A percentile compares a stretch with the other conserved stretches of the same genome.
Conservation (phyloP, 2,329 filamentous ascomycete species). For the Diaporthe vaccinii region DNA sequence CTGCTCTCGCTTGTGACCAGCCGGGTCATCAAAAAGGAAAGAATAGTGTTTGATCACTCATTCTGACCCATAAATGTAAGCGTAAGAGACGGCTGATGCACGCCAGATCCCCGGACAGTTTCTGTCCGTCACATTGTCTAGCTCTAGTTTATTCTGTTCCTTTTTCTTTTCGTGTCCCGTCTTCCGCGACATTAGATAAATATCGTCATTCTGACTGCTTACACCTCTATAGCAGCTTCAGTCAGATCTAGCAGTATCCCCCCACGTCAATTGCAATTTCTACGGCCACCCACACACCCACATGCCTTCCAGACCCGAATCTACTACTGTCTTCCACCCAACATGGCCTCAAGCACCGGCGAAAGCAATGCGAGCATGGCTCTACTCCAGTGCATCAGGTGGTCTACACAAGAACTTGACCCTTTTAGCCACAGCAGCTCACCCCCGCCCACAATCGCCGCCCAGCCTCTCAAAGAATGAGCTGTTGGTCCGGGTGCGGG, state of each 20-base stretch:
- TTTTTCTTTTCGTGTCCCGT: neutral
- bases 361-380: constrained; percentile 18
- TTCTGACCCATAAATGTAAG: neutral
- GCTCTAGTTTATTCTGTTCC: neutral
- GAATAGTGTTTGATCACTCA: no score
- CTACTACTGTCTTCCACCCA: neutral
- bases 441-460: constrained; percentile 14
- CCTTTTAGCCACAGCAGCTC: constrained; percentile 3
- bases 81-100: neutral
- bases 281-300: neutral
- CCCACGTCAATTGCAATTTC: neutral
- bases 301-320: neutral
- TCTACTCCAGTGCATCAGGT: constrained; percentile 13
- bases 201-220: neutral
- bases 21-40: neutral
- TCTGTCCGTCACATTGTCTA: neutral
- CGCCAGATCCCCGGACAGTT: neutral
- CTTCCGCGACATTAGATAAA: neutral
- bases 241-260: neutral
- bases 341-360: constrained; percentile 1
- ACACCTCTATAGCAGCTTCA: neutral
- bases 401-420: constrained; percentile 12
- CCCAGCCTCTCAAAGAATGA: neutral
- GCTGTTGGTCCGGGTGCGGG: constrained; percentile 67
- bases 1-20: neutral